Evolutionary conservation across 768 basidiomycete species (phyloP).

Genomic region (Macrolepiota dolichaula): DNA sequence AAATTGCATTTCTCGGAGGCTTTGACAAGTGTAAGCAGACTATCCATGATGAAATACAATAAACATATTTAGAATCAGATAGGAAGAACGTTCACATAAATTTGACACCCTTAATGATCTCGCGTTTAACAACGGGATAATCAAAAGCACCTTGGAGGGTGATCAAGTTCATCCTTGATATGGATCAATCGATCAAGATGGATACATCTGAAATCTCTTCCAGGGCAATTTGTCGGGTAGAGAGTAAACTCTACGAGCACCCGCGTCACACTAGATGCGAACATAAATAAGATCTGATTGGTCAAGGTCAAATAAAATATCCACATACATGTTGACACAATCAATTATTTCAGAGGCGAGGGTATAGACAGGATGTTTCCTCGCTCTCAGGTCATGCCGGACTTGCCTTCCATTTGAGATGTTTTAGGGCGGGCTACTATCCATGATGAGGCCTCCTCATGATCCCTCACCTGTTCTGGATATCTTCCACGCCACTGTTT

Average conservation of each 20-base stretch:
- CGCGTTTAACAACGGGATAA: neutral
- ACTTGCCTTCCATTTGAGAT: neutral
- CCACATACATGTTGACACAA: neutral
- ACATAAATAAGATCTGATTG: neutral
- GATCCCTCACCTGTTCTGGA: neutral
- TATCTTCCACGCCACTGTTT: neutral
- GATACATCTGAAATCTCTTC: neutral
- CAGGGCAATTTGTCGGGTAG: neutral
- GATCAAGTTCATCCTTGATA: neutral
- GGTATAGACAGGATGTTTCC: neutral
- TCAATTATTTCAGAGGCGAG: neutral
- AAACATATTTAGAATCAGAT: neutral
- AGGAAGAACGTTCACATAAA: neutral
- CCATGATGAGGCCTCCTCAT: neutral
- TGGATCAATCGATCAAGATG: neutral
- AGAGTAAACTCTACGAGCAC: neutral
- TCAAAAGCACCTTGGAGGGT: neutral
- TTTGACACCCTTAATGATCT: neutral
- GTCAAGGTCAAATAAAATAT: neutral
- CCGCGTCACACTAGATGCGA: neutral
- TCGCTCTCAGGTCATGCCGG: neutral
- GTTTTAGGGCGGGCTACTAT: neutral
- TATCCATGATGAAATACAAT: neutral
- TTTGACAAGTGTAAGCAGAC: neutral
- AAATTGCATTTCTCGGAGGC: neutral